phyloP scores from a whole-genome alignment of 768 basidiomycete genomes.

The Naganishia kalamii region DNA sequence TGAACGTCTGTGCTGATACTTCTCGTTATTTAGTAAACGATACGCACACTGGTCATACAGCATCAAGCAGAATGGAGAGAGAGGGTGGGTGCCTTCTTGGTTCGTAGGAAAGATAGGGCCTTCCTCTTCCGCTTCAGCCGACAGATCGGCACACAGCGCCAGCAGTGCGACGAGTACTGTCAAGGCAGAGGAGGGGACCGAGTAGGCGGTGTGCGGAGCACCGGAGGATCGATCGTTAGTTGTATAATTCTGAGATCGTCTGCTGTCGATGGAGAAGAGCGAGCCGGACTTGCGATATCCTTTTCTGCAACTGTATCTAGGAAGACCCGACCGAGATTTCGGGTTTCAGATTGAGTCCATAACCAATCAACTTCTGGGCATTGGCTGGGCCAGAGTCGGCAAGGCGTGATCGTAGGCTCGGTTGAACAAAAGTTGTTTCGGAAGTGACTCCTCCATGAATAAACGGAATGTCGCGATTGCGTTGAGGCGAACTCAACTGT shows the following conservation, averaged over 20 bases:
- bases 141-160: constrained; percentile 1
- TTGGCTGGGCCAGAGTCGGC: constrained; percentile 6
- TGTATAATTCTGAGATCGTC: no score
- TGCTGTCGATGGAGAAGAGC: no score
- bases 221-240: no score
- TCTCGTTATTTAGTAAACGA: constrained; percentile 61
- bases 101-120: constrained; percentile 68
- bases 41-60: constrained; percentile 24
- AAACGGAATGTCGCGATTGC: background rate
- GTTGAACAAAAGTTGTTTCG: constrained; percentile 5
- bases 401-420: background rate
- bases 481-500: no score
- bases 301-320: background rate
- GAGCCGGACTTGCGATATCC: no score
- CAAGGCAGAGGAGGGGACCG: constrained; percentile 6
- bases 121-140: background rate
- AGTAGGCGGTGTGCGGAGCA: background rate
- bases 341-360: background rate
- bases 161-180: background rate
- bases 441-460: background rate
- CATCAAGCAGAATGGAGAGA: constrained; percentile 76
- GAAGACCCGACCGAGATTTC: background rate
- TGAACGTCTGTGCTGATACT: constrained; percentile 24
- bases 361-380: background rate
- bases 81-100: constrained; percentile 99